Conservation (phyloP, 1,139 yeast genomes). For the Nakaseomyces glabratus region DNA sequence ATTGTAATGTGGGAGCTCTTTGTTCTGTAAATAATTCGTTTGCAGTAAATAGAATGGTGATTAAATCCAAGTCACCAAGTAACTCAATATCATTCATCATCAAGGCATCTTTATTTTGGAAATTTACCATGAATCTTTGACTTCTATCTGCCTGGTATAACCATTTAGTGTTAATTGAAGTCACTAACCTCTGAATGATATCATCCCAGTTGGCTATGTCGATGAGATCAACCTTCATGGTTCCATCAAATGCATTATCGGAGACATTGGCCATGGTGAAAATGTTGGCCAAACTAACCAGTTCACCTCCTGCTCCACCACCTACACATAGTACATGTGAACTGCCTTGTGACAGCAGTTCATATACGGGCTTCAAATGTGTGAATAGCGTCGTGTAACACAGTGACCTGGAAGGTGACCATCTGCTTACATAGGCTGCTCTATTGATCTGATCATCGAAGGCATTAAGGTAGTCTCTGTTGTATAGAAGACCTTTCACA, state of each 20-base stretch:
- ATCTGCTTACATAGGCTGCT: conserved; percentile 69
- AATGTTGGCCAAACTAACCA: conserved; percentile 59
- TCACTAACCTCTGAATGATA: conserved; percentile 40
- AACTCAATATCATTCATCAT: conserved; percentile 24
- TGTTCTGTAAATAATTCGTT: conserved; percentile 74
- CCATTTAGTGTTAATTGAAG: conserved; percentile 45
- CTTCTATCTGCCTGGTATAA: conserved; percentile 31
- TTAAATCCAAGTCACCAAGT: conserved; percentile 32
- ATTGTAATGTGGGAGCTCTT: conserved; percentile 49
- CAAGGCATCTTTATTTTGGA: conserved; percentile 44
- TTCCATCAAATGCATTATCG: conserved; percentile 31
- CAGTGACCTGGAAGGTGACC: conserved; percentile 79
- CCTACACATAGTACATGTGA: conserved; percentile 55
- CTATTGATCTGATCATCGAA: conserved; percentile 57
- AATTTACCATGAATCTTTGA: conserved; percentile 37
- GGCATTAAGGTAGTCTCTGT: conserved; percentile 62
- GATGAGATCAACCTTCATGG: conserved; percentile 45
- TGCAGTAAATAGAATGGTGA: conserved; percentile 75
- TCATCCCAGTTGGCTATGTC: conserved; percentile 75
- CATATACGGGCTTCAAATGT: conserved; percentile 33
- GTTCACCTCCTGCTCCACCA: conserved; percentile 85
- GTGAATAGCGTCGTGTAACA: conserved; percentile 62
- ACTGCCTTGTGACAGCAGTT: conserved; percentile 9
- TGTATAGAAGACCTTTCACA: conserved; percentile 61
- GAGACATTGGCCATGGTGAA: conserved; percentile 32